Evolutionary conservation across 176 grass and related monocot genomes (phyloP), one percentile per base, ranked within the genome.

Genomic region (Ensete glaucum): DNA sequence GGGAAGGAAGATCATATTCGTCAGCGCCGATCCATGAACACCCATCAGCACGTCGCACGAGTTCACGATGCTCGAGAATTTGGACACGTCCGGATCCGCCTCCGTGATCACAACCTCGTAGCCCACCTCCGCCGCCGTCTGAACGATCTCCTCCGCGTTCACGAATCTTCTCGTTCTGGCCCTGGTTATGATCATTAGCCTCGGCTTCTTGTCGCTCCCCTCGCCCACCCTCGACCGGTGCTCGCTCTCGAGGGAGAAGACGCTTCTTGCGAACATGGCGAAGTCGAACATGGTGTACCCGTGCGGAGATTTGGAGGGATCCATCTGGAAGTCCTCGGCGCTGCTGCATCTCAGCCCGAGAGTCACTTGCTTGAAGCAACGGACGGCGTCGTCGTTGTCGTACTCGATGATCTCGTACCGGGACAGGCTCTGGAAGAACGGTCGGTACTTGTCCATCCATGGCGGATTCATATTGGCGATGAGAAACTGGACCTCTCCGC

Each of bases 131-230:
- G 15, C 57, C 1, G 57, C 57, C 13, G 9, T n/a, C 12, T 4
- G 17, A 15, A 62, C 57, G 10, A 62, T 62, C 57, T 62, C 57
- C 57, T 15, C 17, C 57, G 20, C 57, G 57, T 62, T 62, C 57
- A 17, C 20, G 17, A 62, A 21, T n/a, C 20, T 62, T 15, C 57
- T 15, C 57, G 57, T 62, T 4, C 17, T n/a, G 17, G 57, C 9
- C 57, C 57, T 62, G 17, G 57, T 21, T 62, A 62, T 62, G 57
- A 62, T 15, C 57, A 85, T 80, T 26, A 96, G 13, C 57, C 85
- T 85, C 23, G 89, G 89, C 52, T 85, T 92, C 71, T 78, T 58
- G 72, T 74, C 85, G 63, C 73, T 15, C 17, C 9, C 19, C 29
- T 4, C 49, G 13, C 25, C 57, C 17, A 62, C 17, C 57, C 9